These are phyloP conservation scores for Ophiostoma fasciatum DNA, from an alignment of 2,329 filamentous ascomycete species.

Conservation along the genomic window DNA sequence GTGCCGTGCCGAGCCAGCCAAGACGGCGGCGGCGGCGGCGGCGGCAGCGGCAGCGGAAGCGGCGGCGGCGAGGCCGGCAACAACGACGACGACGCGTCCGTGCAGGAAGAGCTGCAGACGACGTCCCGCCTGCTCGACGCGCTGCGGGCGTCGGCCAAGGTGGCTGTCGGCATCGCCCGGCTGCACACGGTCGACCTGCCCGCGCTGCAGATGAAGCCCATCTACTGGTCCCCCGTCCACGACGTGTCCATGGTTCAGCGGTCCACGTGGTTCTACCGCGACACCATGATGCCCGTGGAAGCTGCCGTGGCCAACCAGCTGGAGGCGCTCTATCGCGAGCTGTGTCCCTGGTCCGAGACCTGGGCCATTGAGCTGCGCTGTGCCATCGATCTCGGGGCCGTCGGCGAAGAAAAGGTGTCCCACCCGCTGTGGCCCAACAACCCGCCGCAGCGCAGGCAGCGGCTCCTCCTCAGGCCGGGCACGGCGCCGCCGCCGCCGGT, in stretches of 20 bases:
- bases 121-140: background rate
- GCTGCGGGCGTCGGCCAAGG: conserved; percentile 27
- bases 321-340: conserved; percentile 75
- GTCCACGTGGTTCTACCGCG: conserved; percentile 94
- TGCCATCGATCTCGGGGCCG: conserved; percentile 76
- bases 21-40: too few species aligned
- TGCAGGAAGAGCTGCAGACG: background rate
- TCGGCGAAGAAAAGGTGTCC: conserved; percentile 82
- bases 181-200: conserved; percentile 81
- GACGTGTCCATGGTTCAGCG: conserved; percentile 71
- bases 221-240: conserved; percentile 93
- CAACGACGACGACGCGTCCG: background rate
- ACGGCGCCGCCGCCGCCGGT: too few species aligned
- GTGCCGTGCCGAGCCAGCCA: background rate
- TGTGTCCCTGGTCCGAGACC: conserved; percentile 79
- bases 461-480: too few species aligned
- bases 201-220: conserved; percentile 77
- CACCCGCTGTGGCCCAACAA: conserved; percentile 67
- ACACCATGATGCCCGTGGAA: conserved; percentile 84
- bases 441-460: conserved; percentile 20
- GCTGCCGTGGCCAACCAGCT: conserved; percentile 77
- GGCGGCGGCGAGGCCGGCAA: background rate
- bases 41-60: background rate
- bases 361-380: conserved; percentile 86
- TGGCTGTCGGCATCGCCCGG: conserved; percentile 80